A percentile compares a stretch with the other conserved stretches of the same genome.
These are phyloP conservation scores for Tephrocybe rancida DNA, from an alignment of 768 basidiomycete species.

Conservation along the genomic window DNA sequence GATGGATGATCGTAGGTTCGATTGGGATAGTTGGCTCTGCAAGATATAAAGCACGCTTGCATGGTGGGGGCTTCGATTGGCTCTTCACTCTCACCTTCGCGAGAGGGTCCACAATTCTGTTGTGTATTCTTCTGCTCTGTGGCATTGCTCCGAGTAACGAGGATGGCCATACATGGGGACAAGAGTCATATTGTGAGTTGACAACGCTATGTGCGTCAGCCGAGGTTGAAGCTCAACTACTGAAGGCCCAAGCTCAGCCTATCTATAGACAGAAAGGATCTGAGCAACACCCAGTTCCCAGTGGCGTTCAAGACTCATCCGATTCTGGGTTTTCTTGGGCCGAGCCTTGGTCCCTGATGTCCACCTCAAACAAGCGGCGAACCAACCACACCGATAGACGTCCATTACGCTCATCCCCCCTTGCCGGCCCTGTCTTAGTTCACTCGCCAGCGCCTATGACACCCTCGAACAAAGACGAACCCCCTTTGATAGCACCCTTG, in stretches of 20 bases:
- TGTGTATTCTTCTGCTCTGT: background rate
- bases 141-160: background rate
- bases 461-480: too few species aligned
- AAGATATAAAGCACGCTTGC: slow-evolving; percentile 13
- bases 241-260: background rate
- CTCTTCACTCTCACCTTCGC: slow-evolving; percentile 2
- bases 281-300: background rate
- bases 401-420: slow-evolving; percentile 43
- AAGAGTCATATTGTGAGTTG: too few species aligned
- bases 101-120: background rate
- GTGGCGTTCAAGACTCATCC: background rate
- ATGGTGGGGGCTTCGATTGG: background rate
- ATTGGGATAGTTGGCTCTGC: background rate
- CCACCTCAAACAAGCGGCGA: slow-evolving; percentile 15
- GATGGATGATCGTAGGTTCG: slow-evolving; percentile 4
- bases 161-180: slow-evolving; percentile 2
- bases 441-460: too few species aligned
- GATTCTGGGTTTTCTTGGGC: background rate
- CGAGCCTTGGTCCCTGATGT: slow-evolving; percentile 4
- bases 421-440: slow-evolving; percentile 40
- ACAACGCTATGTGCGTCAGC: too few species aligned
- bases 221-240: background rate
- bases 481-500: too few species aligned
- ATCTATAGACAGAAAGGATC: background rate
- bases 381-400: slow-evolving; percentile 19